These are phyloP conservation scores for Kokia cookei DNA, from an alignment of 441 rosid genomes.

Conservation along the genomic window DNA sequence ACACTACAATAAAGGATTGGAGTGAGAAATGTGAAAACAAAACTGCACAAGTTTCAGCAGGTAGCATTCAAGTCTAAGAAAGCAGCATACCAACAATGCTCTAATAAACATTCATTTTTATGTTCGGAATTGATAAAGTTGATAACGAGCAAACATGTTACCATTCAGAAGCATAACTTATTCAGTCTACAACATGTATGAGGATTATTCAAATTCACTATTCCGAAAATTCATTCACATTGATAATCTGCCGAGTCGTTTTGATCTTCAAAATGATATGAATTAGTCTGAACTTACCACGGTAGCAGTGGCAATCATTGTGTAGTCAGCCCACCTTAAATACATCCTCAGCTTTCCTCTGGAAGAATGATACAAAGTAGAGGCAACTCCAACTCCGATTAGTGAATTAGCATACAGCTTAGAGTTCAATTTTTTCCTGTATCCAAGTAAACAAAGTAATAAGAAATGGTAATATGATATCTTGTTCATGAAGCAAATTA, in stretches of 20 bases:
- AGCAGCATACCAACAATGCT: background rate
- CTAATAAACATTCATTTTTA: background rate
- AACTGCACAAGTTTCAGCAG: background rate
- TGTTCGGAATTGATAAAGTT: background rate
- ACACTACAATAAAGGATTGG: slow-evolving; percentile 44
- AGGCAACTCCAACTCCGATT: slow-evolving; percentile 90
- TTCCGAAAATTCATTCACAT: background rate
- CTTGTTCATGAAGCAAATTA: slow-evolving; percentile 6
- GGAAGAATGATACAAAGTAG: slow-evolving; percentile 85
- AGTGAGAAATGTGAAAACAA: background rate
- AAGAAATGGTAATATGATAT: background rate
- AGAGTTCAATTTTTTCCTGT: slow-evolving; percentile 70
- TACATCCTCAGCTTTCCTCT: slow-evolving; percentile 72
- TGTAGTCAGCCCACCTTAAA: slow-evolving; percentile 84
- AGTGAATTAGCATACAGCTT: slow-evolving; percentile 89
- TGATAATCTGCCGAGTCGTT: background rate
- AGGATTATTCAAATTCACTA: background rate
- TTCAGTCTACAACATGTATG: no score
- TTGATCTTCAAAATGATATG: background rate
- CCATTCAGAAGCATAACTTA: background rate
- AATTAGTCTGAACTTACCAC: slow-evolving; percentile 38
- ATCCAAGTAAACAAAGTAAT: slow-evolving; percentile 8
- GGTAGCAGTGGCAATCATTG: slow-evolving; percentile 90
- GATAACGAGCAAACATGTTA: background rate
- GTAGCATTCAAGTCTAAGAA: background rate